Conservation (phyloP, 75 land plant species). For the Ceratopteris richardii region DNA sequence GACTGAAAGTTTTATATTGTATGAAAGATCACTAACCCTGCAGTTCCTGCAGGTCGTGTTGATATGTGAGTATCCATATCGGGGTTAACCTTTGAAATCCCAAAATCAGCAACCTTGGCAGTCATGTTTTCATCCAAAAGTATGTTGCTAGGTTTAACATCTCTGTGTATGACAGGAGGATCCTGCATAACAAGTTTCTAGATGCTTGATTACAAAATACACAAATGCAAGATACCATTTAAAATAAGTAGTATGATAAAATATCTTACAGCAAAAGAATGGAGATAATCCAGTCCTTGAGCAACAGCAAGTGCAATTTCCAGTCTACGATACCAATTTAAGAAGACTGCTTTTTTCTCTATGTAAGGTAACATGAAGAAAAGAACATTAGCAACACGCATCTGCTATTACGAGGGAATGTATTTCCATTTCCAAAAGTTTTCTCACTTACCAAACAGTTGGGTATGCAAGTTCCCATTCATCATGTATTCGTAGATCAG, state of each 20-base stretch:
- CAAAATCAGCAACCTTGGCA: conserved; percentile 33
- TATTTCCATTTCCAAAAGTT: too few species aligned
- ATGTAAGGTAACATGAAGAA: too few species aligned
- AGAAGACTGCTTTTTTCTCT: conserved; percentile 3
- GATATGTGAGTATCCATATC: conserved; percentile 35
- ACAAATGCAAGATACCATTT: too few species aligned
- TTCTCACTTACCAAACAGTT: conserved; percentile 20
- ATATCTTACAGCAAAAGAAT: conserved; percentile 35
- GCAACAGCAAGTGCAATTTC: conserved; percentile 32
- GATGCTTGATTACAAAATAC: too few species aligned
- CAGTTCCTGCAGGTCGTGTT: conserved; percentile 36
- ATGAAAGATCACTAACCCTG: conserved; percentile 28
- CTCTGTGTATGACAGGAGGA: conserved; percentile 29
- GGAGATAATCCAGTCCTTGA: conserved; percentile 37
- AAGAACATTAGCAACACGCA: too few species aligned
- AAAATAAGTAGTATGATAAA: too few species aligned
- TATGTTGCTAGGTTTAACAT: conserved; percentile 33
- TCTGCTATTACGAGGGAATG: too few species aligned
- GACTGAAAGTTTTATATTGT: too few species aligned
- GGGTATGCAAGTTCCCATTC: conserved; percentile 32
- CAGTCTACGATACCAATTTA: conserved; percentile 29
- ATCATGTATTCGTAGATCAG: conserved; percentile 44
- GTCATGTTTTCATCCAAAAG: conserved; percentile 26
- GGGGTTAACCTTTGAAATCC: conserved; percentile 17
- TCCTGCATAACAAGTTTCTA: too few species aligned